Conservation (phyloP, 176 grass and related monocot species). For the Carex cristatella region DNA sequence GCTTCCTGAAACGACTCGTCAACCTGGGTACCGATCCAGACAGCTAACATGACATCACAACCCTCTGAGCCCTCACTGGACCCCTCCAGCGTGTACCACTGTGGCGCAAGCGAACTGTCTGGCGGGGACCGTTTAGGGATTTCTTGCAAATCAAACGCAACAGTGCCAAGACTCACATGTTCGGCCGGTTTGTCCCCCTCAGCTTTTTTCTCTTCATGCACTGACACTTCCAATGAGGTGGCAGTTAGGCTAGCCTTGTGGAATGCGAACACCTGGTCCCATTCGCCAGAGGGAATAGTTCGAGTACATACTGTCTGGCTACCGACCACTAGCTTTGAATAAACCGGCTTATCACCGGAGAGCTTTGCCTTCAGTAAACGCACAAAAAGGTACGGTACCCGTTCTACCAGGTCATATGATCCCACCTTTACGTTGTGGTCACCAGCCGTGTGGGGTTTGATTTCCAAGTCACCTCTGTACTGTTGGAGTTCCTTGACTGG, state of each 20-base stretch:
- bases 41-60: conserved; percentile 85
- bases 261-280: conserved; percentile 97
- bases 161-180: conserved; percentile 49
- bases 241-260: conserved; percentile 81
- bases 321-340: conserved; percentile 71
- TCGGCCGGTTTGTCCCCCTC: conserved; percentile 34
- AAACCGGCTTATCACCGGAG: conserved; percentile 26
- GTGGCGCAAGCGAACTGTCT: conserved; percentile 88
- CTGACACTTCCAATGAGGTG: conserved; percentile 66
- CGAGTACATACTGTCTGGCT: conserved; percentile 67
- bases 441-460: conserved; percentile 37
- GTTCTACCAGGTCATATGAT: conserved; percentile 78
- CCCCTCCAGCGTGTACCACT: conserved; percentile 88
- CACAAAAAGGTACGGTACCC: conserved; percentile 82
- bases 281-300: conserved; percentile 40
- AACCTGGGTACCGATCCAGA: conserved; percentile 91
- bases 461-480: conserved; percentile 61
- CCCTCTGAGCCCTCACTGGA: conserved; percentile 27
- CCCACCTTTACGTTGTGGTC: conserved; percentile 43
- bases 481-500: conserved; percentile 34
- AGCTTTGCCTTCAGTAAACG: conserved; percentile 89
- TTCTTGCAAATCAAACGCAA: conserved; percentile 79
- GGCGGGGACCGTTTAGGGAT: conserved; percentile 76
- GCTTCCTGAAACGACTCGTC: conserved; percentile 98
- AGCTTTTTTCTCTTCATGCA: conserved; percentile 39